A percentile compares a stretch with the other conserved stretches of the same genome.
Conservation (phyloP, 2,329 filamentous ascomycete species). For the Verticillium tricorpus region DNA sequence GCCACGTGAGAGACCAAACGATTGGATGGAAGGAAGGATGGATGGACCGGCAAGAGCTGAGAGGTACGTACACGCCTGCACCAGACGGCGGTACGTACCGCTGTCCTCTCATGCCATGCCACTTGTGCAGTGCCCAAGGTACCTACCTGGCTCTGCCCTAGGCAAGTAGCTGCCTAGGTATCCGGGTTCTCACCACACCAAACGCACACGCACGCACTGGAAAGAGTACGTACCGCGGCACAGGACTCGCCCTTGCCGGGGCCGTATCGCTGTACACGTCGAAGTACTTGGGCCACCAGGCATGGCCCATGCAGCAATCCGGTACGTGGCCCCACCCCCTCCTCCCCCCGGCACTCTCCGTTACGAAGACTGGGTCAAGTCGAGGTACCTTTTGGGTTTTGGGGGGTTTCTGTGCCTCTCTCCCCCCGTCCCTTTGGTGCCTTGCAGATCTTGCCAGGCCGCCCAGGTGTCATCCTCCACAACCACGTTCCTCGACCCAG, state of each 20-base stretch:
- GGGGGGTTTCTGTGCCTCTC: background rate
- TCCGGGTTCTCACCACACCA: no score
- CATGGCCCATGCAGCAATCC: background rate
- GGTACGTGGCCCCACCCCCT: background rate
- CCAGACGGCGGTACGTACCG: no score
- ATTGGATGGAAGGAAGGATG: background rate
- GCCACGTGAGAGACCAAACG: slow-evolving; percentile 9
- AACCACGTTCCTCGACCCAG: background rate
- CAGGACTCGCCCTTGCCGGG: background rate
- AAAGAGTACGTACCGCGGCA: background rate
- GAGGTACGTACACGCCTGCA: background rate
- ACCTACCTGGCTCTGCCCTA: background rate
- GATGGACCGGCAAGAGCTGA: background rate
- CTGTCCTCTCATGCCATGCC: no score
- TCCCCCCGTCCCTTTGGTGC: background rate
- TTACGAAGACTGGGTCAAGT: background rate
- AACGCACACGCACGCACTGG: background rate
- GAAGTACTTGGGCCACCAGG: background rate
- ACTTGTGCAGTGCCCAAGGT: background rate
- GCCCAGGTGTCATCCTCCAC: background rate
- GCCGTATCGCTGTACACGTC: background rate
- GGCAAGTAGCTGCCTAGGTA: background rate
- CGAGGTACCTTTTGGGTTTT: background rate
- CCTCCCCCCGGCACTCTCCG: background rate
- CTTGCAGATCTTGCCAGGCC: background rate